Conservation (phyloP, 2,329 filamentous ascomycete species). For the Neonectria coccinea region DNA sequence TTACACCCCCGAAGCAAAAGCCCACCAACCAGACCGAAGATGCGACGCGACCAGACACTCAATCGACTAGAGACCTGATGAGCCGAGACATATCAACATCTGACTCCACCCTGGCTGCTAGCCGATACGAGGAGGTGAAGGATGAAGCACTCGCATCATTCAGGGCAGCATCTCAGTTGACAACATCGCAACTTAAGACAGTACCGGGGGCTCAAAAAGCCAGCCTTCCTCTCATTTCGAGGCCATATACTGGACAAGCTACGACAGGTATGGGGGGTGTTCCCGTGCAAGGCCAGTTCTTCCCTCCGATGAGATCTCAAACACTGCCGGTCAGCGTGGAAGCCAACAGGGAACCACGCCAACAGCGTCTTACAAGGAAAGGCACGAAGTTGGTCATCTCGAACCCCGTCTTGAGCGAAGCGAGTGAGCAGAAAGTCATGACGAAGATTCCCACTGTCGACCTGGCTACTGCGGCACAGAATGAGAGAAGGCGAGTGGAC, state of each 20-base stretch:
- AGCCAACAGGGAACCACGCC: slow-evolving; percentile 26
- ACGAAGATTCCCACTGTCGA: slow-evolving; percentile 63
- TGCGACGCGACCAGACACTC: slow-evolving; percentile 11
- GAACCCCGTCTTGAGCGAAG: slow-evolving; percentile 57
- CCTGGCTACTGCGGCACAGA: slow-evolving; percentile 60
- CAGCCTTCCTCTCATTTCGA: slow-evolving; percentile 53
- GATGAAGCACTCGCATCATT: slow-evolving; percentile 50
- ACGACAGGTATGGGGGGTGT: slow-evolving; percentile 53
- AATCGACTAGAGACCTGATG: slow-evolving; percentile 33
- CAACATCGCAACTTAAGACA: slow-evolving; percentile 32
- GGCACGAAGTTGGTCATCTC: slow-evolving; percentile 61
- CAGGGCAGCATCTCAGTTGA: slow-evolving; percentile 32
- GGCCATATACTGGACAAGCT: slow-evolving; percentile 52
- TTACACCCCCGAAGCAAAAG: slow-evolving; percentile 25
- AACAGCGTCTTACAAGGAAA: slow-evolving; percentile 46
- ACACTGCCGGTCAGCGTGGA: slow-evolving; percentile 38
- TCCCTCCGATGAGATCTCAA: slow-evolving; percentile 54
- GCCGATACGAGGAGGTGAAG: slow-evolving; percentile 63
- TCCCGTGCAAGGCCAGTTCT: slow-evolving; percentile 55
- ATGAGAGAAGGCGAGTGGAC: slow-evolving; percentile 59
- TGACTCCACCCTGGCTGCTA: slow-evolving; percentile 58
- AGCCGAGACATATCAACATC: slow-evolving; percentile 51
- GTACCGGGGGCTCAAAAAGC: slow-evolving; percentile 34
- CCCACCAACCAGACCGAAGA: slow-evolving; percentile 14
- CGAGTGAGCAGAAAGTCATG: slow-evolving; percentile 54